A percentile compares a stretch with the other conserved stretches of the same genome.
Conservation (phyloP, 495 filamentous ascomycete genomes). For the Gamarada debralockiae region DNA sequence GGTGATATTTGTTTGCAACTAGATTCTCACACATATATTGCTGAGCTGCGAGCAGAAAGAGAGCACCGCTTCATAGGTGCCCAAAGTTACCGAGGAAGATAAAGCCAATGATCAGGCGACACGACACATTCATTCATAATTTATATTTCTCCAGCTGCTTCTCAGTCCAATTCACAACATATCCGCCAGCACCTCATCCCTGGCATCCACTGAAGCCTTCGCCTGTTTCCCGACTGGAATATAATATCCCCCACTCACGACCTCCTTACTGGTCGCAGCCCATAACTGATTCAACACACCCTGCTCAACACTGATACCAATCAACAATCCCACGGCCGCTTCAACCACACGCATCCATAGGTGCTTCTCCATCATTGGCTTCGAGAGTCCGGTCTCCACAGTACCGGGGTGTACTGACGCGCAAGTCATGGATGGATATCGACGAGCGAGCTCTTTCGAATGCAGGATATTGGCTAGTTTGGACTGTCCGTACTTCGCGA, state of each 20-base stretch:
- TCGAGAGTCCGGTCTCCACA: constrained; percentile 27
- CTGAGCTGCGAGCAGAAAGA: too few relatives aligned
- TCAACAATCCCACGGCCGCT: neutral
- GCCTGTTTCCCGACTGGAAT: constrained; percentile 38
- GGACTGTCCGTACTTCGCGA: constrained; percentile 57
- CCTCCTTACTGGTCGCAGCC: constrained; percentile 41
- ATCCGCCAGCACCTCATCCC: neutral
- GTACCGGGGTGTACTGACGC: constrained; percentile 63
- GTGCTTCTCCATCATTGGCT: neutral
- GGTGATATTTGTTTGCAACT: too few relatives aligned
- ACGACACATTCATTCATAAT: neutral
- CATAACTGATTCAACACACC: constrained; percentile 59
- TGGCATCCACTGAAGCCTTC: neutral
- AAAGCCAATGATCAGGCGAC: too few relatives aligned
- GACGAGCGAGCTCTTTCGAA: constrained; percentile 51
- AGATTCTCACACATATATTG: too few relatives aligned
- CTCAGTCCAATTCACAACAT: neutral
- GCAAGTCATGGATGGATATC: constrained; percentile 50
- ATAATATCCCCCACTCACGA: constrained; percentile 44
- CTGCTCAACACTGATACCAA: constrained; percentile 22
- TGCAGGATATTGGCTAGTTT: constrained; percentile 69
- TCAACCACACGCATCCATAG: neutral
- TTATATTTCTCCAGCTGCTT: neutral
- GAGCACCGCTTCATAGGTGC: too few relatives aligned
- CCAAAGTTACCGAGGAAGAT: too few relatives aligned